phyloP scores from a whole-genome alignment of 257 asterid species.

The Nicotiana paniculata region DNA sequence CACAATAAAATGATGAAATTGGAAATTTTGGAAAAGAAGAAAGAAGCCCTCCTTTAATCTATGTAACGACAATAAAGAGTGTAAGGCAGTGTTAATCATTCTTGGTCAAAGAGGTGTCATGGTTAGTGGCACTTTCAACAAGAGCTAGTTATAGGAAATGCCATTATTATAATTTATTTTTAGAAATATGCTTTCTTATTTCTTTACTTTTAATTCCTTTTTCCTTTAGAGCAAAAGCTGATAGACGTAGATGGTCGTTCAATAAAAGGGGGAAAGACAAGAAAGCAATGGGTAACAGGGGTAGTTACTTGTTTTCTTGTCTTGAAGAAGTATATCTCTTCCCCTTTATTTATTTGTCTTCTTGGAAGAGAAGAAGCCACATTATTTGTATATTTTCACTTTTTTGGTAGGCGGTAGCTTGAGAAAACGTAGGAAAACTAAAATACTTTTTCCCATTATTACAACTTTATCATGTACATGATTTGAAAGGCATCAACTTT shows the following conservation, averaged over 20 bases:
- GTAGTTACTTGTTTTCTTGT: background rate
- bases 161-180: background rate
- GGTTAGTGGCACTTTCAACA: background rate
- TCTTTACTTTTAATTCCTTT: background rate
- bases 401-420: background rate
- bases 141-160: background rate
- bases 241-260: background rate
- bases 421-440: conserved; percentile 3
- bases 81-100: background rate
- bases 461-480: background rate
- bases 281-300: background rate
- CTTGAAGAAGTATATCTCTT: conserved; percentile 6
- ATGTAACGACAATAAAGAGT: background rate
- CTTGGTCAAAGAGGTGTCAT: conserved; percentile 3
- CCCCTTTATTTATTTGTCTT: conserved; percentile 7
- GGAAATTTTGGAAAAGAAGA: background rate
- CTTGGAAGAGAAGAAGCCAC: background rate
- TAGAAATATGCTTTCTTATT: background rate
- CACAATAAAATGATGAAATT: background rate
- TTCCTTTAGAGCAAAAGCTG: background rate
- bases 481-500: conserved; percentile 1
- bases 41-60: background rate
- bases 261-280: background rate
- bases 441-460: background rate
- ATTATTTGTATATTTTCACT: background rate